These are phyloP conservation scores for Candolleomyces eurysporus DNA, from an alignment of 768 basidiomycete species.

Conservation along the genomic window DNA sequence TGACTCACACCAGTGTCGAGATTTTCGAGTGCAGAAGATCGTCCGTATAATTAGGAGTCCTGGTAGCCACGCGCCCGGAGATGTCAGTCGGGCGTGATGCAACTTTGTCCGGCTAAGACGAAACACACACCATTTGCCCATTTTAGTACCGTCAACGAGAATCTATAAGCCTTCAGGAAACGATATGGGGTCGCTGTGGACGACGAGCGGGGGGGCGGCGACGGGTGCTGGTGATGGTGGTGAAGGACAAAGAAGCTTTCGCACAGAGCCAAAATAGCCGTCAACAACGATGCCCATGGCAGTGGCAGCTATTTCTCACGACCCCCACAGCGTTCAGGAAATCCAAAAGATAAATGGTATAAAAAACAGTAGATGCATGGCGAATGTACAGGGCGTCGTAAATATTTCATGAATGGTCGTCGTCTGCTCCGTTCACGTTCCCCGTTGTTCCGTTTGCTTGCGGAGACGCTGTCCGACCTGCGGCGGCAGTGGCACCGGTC, in stretches of 20 bases:
- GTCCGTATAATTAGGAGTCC: constrained; percentile 73
- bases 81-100: constrained; percentile 11
- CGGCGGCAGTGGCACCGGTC: constrained; percentile 20
- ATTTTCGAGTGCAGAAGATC: constrained; percentile 74
- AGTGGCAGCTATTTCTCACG: constrained; percentile 7
- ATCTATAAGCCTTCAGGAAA: neutral
- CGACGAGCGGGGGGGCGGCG: neutral
- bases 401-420: constrained; percentile 28
- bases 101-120: constrained; percentile 2
- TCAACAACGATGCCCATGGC: constrained; percentile 27
- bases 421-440: constrained; percentile 18
- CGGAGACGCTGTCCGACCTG: constrained; percentile 15
- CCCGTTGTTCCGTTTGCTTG: constrained; percentile 11
- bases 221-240: constrained; percentile 23
- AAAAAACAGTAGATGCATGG: constrained; percentile 1
- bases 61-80: constrained; percentile 26
- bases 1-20: constrained; percentile 71
- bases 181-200: neutral
- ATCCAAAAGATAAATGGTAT: constrained; percentile 4
- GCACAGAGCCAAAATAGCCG: constrained; percentile 26
- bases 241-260: constrained; percentile 25
- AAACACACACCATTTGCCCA: constrained; percentile 69
- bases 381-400: neutral
- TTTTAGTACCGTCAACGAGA: constrained; percentile 27
- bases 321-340: neutral